A percentile compares a stretch with the other conserved stretches of the same genome.
phyloP scores from a whole-genome alignment of 257 asterid genomes.

The Solanum chilense region DNA sequence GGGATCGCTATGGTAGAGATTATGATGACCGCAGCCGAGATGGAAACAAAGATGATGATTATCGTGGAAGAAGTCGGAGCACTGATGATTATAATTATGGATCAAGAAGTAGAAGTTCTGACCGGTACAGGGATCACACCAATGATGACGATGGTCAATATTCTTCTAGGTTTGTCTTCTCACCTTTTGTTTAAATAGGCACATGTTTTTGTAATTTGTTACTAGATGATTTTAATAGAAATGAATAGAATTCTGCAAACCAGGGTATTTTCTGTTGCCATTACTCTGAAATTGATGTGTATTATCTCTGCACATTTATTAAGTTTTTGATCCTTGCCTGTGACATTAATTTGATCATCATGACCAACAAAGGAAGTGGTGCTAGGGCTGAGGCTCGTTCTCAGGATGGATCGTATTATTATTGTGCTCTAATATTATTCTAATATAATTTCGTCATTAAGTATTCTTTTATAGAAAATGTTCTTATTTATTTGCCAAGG shows the following conservation, averaged over 20 bases:
- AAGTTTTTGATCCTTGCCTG: neutral
- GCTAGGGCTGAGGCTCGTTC: slow-evolving; percentile 59
- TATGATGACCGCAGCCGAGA: slow-evolving; percentile 68
- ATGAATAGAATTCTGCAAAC: neutral
- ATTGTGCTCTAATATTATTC: neutral
- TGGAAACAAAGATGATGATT: slow-evolving; percentile 70
- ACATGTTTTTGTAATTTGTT: neutral
- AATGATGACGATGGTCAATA: slow-evolving; percentile 78
- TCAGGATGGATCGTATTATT: slow-evolving; percentile 69
- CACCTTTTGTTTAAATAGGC: neutral
- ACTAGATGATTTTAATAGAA: neutral
- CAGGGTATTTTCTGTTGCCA: neutral
- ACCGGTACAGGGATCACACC: slow-evolving; percentile 37
- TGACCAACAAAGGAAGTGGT: slow-evolving; percentile 53
- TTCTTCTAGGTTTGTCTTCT: slow-evolving; percentile 57
- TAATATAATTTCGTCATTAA: neutral
- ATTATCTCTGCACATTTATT: neutral
- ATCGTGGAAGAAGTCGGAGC: slow-evolving; percentile 56
- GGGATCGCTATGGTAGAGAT: slow-evolving; percentile 65
- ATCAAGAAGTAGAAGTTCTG: slow-evolving; percentile 92
- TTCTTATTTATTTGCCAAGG: neutral
- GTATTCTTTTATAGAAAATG: neutral
- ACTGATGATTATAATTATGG: slow-evolving; percentile 52
- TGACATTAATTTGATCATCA: neutral
- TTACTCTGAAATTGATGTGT: neutral